Conservation (phyloP, 176 grass and related monocot genomes). For the Dactylis glomerata region DNA sequence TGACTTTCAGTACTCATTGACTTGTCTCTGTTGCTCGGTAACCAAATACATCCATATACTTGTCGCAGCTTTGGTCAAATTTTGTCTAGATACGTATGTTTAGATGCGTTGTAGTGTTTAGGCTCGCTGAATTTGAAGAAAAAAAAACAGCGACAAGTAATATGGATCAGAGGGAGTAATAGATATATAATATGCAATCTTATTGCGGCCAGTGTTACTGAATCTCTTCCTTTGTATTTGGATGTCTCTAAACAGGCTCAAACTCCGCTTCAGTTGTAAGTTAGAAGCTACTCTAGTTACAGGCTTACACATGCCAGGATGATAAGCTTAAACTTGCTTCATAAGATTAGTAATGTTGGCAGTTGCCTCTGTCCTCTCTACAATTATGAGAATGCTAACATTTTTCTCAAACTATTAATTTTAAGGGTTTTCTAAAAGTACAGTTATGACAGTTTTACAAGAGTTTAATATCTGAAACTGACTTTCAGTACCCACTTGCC, state of each 20-base stretch:
- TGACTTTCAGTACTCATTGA: background rate
- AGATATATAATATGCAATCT: background rate
- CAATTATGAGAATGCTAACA: background rate
- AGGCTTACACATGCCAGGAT: background rate
- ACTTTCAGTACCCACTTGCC: background rate
- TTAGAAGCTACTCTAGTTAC: too few relatives aligned
- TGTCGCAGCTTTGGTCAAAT: too few relatives aligned
- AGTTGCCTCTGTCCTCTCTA: background rate
- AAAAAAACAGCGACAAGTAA: too few relatives aligned
- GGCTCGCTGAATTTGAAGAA: too few relatives aligned
- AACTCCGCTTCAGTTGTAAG: too few relatives aligned
- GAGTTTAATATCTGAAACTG: background rate
- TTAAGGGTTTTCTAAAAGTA: too few relatives aligned
- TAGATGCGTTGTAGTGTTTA: too few relatives aligned
- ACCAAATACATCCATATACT: too few relatives aligned
- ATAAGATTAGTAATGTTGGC: background rate
- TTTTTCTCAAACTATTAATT: background rate
- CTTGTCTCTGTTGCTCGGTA: background rate
- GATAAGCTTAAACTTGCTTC: background rate
- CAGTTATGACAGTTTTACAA: background rate
- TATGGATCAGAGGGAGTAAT: too few relatives aligned
- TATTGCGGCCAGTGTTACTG: background rate
- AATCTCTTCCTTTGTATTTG: background rate
- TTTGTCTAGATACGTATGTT: too few relatives aligned
- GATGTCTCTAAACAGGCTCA: constrained; percentile 10